Base-by-base conservation (phyloP, 2,329 filamentous ascomycete species). In the Colletotrichum tropicicola region DNA sequence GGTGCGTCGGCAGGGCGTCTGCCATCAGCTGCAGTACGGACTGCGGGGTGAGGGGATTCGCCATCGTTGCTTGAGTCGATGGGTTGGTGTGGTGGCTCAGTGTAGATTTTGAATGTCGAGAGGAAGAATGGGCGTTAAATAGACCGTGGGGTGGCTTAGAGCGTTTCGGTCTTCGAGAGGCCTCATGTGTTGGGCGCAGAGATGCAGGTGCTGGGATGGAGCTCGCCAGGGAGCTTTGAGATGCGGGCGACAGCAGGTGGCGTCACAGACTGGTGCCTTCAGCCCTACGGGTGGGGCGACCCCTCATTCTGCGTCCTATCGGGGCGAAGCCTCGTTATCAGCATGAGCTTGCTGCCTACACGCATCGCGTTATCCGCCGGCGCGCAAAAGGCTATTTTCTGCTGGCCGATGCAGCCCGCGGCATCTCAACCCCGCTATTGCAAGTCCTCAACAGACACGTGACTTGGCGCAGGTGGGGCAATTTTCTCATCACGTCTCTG, bases 11-110 rank as follows among this genome's bases (percentile, higher is more conserved):
- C 56, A 90, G 75, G 28, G 87, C 87, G 45, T 88, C 83, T 61
- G 85, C 83, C 87, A 90, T 90, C 70, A 78, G 78, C 70, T 80
- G 78, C 30, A 89, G 77, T 67, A 90, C 75, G 68, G 80, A 79
- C 65, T 79, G 76, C 37, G 79, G 73, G 64, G 75, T 78, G 51
- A 84, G 76, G 6, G 82, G 80, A 56, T 81, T 75, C 12, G 71
- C 49, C 61, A 64, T 66, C 9, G 51, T 30, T 21, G 28, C 9
- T 35, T 55, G 28, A 13, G 37, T 49, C 19, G 28, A 13, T 13
- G 30, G 43, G 27, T 23, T 15, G 27, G 23, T 9, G 21, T 15
- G 19, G 8, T 15, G 47, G 25, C 13, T 8, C 17, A 17, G 51
- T 5, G n/a, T 4, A 13, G 15, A 21, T 56, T 5, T 54, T 6